phyloP scores from a whole-genome alignment of 1,139 yeast genomes.

The Entelexis paramagnoliae region DNA sequence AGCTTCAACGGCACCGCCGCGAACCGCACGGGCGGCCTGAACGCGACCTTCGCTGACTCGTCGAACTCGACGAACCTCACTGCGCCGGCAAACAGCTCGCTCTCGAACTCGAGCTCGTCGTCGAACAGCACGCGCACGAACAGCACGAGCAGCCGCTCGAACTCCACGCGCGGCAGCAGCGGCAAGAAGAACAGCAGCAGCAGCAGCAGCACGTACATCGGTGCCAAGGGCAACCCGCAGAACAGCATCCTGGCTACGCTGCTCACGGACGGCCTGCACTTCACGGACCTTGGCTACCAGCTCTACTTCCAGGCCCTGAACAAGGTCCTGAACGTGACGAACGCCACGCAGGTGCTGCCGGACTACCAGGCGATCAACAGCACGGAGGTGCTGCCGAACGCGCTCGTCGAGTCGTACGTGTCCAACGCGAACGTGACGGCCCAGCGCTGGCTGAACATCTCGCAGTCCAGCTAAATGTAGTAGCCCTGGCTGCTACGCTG shows the following conservation, averaged over 20 bases:
- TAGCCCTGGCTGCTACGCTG: background rate
- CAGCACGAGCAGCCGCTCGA: background rate
- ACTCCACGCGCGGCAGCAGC: background rate
- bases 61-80: conserved; percentile 1
- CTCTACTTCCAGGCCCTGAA: conserved; percentile 9
- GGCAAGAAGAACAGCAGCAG: background rate
- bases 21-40: background rate
- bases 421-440: background rate
- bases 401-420: conserved; percentile 3
- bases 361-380: conserved; percentile 7
- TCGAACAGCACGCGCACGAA: background rate
- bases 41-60: conserved; percentile 3
- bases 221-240: conserved; percentile 16
- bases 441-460: background rate
- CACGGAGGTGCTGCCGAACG: conserved; percentile 44
- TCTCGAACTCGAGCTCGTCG: background rate
- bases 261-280: conserved; percentile 12
- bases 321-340: conserved; percentile 2
- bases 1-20: background rate
- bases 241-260: conserved; percentile 3
- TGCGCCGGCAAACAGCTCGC: background rate
- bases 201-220: conserved; percentile 5
- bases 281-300: conserved; percentile 12
- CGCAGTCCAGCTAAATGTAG: conserved; percentile 3
- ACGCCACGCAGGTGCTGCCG: conserved; percentile 5